Conservation (phyloP, 75 land plant species). For the Sequoiadendron giganteum region DNA sequence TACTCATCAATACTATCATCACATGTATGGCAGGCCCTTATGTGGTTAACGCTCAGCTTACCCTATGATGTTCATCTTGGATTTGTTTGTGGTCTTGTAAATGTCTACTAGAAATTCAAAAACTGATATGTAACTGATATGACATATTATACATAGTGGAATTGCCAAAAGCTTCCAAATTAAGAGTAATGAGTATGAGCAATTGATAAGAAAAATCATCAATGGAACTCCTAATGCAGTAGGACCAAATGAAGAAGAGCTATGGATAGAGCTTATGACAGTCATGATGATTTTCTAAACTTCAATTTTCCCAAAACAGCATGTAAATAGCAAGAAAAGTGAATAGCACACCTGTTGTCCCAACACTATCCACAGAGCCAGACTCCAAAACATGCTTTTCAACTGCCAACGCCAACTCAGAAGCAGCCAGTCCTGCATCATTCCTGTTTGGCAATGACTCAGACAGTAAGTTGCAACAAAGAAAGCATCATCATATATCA, state of each 20-base stretch:
- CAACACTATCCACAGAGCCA: slow-evolving; percentile 89
- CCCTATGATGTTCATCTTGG: neutral
- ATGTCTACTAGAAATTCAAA: neutral
- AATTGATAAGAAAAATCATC: neutral
- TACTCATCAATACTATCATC: too few species aligned
- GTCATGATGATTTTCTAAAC: neutral
- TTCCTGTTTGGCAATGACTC: slow-evolving; percentile 46
- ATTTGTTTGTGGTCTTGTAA: neutral
- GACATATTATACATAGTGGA: neutral
- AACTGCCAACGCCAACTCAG: slow-evolving; percentile 90
- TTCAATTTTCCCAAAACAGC: neutral
- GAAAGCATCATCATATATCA: neutral
- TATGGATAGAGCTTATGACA: neutral
- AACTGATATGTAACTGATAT: neutral
- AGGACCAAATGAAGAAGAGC: neutral
- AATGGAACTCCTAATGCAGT: neutral
- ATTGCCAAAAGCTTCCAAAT: neutral
- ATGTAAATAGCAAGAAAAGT: neutral
- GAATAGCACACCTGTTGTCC: slow-evolving; percentile 75
- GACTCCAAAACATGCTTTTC: slow-evolving; percentile 93
- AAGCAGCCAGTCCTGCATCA: slow-evolving; percentile 97
- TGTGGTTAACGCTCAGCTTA: neutral
- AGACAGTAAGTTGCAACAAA: slow-evolving; percentile 2
- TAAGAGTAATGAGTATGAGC: neutral
- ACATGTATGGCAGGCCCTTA: too few species aligned